Evolutionary conservation across 73 alveolate species (phyloP), one percentile per base, ranked within the genome.

Genomic region (Breviolum minutum): DNA sequence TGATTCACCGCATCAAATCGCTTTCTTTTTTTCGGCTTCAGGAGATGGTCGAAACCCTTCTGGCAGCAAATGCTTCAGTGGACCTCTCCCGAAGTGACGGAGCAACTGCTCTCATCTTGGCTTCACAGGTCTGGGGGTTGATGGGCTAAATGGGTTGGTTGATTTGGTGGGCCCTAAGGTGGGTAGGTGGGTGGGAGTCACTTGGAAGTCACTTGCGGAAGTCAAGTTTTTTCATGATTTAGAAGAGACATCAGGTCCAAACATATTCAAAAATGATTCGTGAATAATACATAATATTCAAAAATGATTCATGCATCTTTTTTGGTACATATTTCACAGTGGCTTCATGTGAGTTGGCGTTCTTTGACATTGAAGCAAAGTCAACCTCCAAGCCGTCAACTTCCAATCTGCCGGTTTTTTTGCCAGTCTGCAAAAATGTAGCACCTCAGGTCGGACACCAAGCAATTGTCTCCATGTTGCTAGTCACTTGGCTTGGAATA

Each of bases 1-100:
- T 76, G 60, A 40, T 76, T 11, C 32, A 12, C n/a, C 2, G 60
- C 29, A 27, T 22, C 17, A 22, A 17, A 68, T 14, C 77, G 77
- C 77, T 68, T 68, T 1, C 24, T 2, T 68, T 1, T 4, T 2
- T 14, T 24, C 77, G 76, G 11, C n/a, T n/a, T n/a, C n/a, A 90
- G 97, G 97, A 73, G 40, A 66, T 69, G 77, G 97, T 90, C 19
- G 76, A 27, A 16, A 30, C 60, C 77, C 85, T 90, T n/a, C 88
- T 90, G 63, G 97, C 60, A 14, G 88, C 88, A 19, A 61, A 30
- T 17, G 97, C 97, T 27, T 22, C 87, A 8, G 79, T 90, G 97
- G 87, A 90, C 48, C 8, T 70, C 24, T 74, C 97, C 7, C 63
- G 97, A 27, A 86, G 94, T 30, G 87, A 90, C 54, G 97, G 97